These are phyloP conservation scores for Aspergillus pseudoglaucus DNA, from an alignment of 2,329 filamentous ascomycete species.

Conservation along the genomic window DNA sequence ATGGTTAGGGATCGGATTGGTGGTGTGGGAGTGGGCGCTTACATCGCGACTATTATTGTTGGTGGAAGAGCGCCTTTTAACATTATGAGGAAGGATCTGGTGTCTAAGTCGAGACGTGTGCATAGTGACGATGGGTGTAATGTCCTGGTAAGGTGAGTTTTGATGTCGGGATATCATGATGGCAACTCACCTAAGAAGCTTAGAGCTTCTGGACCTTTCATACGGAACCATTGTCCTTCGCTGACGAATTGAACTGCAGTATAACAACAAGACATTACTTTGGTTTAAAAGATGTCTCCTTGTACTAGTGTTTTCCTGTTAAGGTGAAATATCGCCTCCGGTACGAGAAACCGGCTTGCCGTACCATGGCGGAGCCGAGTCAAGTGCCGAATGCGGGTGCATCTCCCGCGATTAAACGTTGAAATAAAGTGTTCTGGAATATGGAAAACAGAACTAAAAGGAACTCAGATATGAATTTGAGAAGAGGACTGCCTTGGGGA, in stretches of 20 bases:
- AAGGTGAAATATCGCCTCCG: no score
- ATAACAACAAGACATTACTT: no score
- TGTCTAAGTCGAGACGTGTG: constrained; percentile 21
- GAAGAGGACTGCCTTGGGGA: no score
- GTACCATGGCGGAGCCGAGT: no score
- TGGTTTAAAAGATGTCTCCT: no score
- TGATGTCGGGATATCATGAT: not conserved
- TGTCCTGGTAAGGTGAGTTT: constrained; percentile 3
- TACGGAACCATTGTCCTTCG: not conserved
- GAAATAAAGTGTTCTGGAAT: no score
- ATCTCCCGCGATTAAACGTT: no score
- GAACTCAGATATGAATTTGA: no score
- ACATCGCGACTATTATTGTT: constrained; percentile 51
- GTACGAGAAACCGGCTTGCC: no score
- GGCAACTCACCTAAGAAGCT: not conserved
- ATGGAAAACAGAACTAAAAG: no score
- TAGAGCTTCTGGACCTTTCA: not conserved
- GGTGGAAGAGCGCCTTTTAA: constrained; percentile 52
- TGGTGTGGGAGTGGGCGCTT: constrained; percentile 34
- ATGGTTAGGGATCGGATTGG: not conserved
- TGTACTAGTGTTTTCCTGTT: no score
- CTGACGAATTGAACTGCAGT: not conserved
- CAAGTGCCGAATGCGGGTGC: no score
- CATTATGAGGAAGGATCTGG: constrained; percentile 21
- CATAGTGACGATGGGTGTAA: constrained; percentile 15